These are phyloP conservation scores for Coemansia sp. DNA, from an alignment of 192 early-diverging fungal genomes.

Conservation along the genomic window DNA sequence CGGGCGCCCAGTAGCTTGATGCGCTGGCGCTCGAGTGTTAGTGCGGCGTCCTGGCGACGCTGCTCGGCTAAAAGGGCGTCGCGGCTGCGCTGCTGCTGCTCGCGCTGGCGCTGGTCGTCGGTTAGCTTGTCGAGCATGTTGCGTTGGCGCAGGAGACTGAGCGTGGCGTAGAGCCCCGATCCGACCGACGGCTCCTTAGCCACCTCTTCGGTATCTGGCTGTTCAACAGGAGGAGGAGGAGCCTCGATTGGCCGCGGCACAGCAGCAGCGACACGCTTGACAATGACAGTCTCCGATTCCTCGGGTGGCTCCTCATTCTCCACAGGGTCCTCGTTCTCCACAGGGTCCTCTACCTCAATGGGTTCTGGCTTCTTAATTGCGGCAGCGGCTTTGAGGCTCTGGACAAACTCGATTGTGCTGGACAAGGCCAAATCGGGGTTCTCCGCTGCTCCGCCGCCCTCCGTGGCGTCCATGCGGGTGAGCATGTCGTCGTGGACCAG, in stretches of 20 bases:
- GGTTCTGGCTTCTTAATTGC: background rate
- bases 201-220: background rate
- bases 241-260: background rate
- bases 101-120: constrained; percentile 67
- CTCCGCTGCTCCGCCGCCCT: background rate
- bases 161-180: constrained; percentile 76
- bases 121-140: constrained; percentile 66
- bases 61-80: constrained; percentile 74
- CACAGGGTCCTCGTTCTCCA: background rate
- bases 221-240: background rate
- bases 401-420: constrained; percentile 88
- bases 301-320: constrained; percentile 1
- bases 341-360: background rate
- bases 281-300: constrained; percentile 9
- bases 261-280: background rate
- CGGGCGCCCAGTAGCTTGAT: constrained; percentile 60
- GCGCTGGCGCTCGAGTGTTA: constrained; percentile 64
- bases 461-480: constrained; percentile 46
- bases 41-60: constrained; percentile 56
- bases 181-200: constrained; percentile 74
- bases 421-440: constrained; percentile 67
- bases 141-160: constrained; percentile 79
- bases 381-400: constrained; percentile 46
- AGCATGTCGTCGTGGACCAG: constrained; percentile 15
- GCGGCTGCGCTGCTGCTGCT: constrained; percentile 50